A percentile compares a stretch with the other conserved stretches of the same genome.
Conservation (phyloP, 805 yeast genomes). For the Teunomyces kruisii region DNA sequence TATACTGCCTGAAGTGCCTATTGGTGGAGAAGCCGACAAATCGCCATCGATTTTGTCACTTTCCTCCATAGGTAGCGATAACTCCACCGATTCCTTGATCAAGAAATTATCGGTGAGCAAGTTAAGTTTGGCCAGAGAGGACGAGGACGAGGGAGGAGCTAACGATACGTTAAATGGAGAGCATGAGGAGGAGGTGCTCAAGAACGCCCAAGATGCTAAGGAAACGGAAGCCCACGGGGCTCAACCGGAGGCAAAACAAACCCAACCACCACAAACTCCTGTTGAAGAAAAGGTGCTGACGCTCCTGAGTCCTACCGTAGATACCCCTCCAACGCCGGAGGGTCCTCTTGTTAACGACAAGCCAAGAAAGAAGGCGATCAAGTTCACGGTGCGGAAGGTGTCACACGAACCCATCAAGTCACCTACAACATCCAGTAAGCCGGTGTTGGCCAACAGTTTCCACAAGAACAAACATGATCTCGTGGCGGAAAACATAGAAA, state of each 20-base stretch:
- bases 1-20: neutral
- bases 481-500: slow-evolving; percentile 4
- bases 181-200: neutral
- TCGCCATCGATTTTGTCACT: slow-evolving; percentile 22
- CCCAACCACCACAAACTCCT: no score
- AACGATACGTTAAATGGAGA: neutral
- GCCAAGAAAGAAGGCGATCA: slow-evolving; percentile 25
- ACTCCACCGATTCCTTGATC: slow-evolving; percentile 24
- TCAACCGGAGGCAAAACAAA: no score
- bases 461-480: neutral
- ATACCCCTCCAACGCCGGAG: neutral
- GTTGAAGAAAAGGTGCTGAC: no score
- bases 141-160: neutral
- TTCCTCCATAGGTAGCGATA: slow-evolving; percentile 21
- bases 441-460: neutral
- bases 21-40: neutral
- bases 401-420: slow-evolving; percentile 24
- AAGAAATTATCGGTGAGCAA: slow-evolving; percentile 13
- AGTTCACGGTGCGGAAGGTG: slow-evolving; percentile 35
- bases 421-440: slow-evolving; percentile 2
- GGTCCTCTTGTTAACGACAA: neutral
- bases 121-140: neutral
- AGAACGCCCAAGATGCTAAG: neutral
- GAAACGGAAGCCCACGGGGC: no score
- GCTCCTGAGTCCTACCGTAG: neutral